Base-by-base conservation (phyloP, 371 early-diverging fungal species). In the Mortierella polycephala region DNA sequence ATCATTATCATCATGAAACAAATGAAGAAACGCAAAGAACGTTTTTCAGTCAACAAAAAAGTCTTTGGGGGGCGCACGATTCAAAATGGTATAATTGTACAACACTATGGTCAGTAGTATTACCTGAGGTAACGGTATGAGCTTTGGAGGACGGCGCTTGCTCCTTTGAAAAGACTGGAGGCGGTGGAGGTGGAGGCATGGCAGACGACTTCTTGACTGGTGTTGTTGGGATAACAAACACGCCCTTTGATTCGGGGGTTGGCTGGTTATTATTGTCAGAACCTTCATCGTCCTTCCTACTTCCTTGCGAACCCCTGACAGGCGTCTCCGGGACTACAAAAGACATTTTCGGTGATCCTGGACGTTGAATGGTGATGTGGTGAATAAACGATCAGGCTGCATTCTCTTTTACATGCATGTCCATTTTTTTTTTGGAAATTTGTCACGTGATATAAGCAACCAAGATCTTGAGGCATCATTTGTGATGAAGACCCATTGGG, bases 171-270 rank as follows among this genome's bases (percentile, higher is more conserved):
- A 75, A 75, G 16, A 75, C 58, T 30, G 75, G 72, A 21, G 62
- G 63, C 18, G 68, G 72, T 13, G 72, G 72, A 14, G 77, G 76
- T 3, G 76, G 76, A 12, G 63, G 53, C 71, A 71, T 71, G 40
- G 61, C 54, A 1, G 44, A 13, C 8, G 40, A 13, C 57, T 60
- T 71, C 20, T 46, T 60, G 8, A 57, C 62, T 20, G 72, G 72
- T 2, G 39, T 41, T 1, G 57, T 2, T 16, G 77, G 77, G 16
- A 71, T 52, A 16, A 69, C 77, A 55, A 77, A 71, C 37, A 62
- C 56, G 18, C 55, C 11, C 8, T 50, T 40, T 16, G 64, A 10
- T 20, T 42, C n/a, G 14, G 21, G 20, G 30, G n/a, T 40, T 13
- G 54, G 16, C 20, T 51, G 37, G 12, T 49, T 49, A 23, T 18